Evolutionary conservation across 805 yeast genomes (phyloP), one percentile per base, ranked within the genome.

Genomic region (Wickerhamiella lipophila): DNA sequence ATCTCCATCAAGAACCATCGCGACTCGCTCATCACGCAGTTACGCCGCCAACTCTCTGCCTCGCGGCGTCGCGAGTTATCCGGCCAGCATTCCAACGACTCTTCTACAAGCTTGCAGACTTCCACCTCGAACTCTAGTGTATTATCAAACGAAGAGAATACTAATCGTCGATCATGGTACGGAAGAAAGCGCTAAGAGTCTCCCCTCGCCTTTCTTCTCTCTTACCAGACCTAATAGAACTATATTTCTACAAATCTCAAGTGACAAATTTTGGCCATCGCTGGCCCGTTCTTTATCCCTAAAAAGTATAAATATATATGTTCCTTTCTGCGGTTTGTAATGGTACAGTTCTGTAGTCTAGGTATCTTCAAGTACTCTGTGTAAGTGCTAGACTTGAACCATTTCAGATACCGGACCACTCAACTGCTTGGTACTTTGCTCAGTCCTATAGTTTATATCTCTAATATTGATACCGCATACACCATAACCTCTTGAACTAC

Each of bases 11-110:
- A 44, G 47, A 30, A 16, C 19, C 48, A 36, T 15, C 42, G 47
- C 23, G 42, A 38, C 44, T 39, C 46, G 22, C 23, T 47, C 18
- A 40, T 32, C 29, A 23, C 36, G 21, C 35, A 34, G 25, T 35
- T 49, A 39, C 43, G 47, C 4, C 52, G 52, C 32, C 52, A 49
- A 21, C 21, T 46, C n/a, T 40, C 47, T 19, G 19, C 29, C 43
- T 35, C 47, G 18, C 46, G 52, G n/a, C 52, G 52, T 12, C 51
- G 49, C 21, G 47, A 27, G 21, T 25, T 23, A 8, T 25, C 40
- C 2, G 44, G 39, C 16, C 46, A 46, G 42, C 40, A 34, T 34
- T 32, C 29, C 7, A 23, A 41, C 6, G 47, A 34, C 25, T 36
- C 44, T 22, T 23, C 25, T 32, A 27, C 46, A n/a, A 47, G 50